These are phyloP conservation scores for Lactarius indigo DNA, from an alignment of 768 basidiomycete genomes.

Conservation along the genomic window DNA sequence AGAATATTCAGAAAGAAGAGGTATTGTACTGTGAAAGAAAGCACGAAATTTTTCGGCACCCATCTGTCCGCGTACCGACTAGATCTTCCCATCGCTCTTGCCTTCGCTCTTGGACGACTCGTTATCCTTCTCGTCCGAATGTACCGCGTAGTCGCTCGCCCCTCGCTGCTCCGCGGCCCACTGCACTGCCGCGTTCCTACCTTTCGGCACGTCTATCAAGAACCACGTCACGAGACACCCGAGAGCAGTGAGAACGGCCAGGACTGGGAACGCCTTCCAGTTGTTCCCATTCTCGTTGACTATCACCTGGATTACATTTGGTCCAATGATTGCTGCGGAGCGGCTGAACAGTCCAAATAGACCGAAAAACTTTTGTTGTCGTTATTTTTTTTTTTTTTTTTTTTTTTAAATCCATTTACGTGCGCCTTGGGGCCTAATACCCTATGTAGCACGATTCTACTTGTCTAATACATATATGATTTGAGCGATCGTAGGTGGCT, in stretches of 20 bases:
- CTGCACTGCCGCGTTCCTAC: conserved; percentile 37
- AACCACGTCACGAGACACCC: conserved; percentile 82
- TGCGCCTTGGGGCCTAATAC: no score
- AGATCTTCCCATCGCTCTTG: background rate
- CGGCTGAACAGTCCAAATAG: conserved; percentile 42
- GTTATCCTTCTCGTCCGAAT: background rate
- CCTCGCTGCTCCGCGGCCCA: conserved; percentile 34
- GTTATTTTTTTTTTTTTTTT: background rate
- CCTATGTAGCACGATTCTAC: no score
- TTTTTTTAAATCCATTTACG: no score
- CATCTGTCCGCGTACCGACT: background rate
- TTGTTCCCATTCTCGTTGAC: conserved; percentile 68
- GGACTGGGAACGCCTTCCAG: conserved; percentile 82
- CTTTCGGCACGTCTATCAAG: conserved; percentile 39
- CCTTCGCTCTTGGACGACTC: background rate
- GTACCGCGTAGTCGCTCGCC: background rate
- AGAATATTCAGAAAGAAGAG: background rate
- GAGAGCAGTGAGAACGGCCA: conserved; percentile 63
- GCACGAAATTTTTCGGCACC: no score
- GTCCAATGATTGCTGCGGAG: conserved; percentile 81
- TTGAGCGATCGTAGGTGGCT: no score
- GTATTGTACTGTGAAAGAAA: background rate
- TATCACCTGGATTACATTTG: conserved; percentile 81
- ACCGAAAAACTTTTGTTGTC: conserved; percentile 64
- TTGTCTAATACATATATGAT: no score